Conservation (phyloP, 495 filamentous ascomycete species). For the Hyaloscypha hepaticicola region DNA sequence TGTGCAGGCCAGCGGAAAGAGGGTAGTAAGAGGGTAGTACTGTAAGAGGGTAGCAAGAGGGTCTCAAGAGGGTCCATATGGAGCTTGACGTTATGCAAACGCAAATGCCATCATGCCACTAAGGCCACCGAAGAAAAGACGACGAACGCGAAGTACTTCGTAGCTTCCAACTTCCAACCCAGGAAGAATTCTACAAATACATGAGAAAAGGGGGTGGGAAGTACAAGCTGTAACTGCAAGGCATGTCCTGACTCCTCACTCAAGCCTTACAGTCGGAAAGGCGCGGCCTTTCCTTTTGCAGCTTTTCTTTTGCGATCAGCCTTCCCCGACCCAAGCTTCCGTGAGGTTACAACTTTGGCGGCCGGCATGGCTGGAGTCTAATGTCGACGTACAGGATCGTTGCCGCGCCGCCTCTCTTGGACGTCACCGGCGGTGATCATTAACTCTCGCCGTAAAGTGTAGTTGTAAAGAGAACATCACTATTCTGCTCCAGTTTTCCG, state of each 20-base stretch:
- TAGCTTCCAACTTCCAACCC: no score
- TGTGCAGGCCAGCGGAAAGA: neutral
- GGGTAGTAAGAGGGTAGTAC: no score
- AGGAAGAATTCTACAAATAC: no score
- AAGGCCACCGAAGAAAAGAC: no score
- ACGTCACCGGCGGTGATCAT: neutral
- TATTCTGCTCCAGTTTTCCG: neutral
- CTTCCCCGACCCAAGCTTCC: neutral
- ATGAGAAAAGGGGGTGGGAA: neutral
- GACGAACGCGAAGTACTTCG: no score
- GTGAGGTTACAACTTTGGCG: neutral
- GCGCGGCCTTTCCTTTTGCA: neutral
- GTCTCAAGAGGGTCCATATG: neutral
- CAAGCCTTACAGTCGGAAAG: neutral
- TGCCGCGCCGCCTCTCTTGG: neutral
- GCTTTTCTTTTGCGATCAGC: neutral
- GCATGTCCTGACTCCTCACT: neutral
- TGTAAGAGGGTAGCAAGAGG: no score
- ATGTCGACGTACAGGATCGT: neutral
- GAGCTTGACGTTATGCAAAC: neutral
- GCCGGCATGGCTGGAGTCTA: neutral
- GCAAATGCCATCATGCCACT: neutral
- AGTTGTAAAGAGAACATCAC: neutral
- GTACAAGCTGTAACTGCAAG: neutral
- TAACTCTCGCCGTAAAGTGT: neutral